A percentile compares a stretch with the other conserved stretches of the same genome.
These are phyloP conservation scores for Cladosporium phlei DNA, from an alignment of 2,329 filamentous ascomycete genomes.

Conservation along the genomic window DNA sequence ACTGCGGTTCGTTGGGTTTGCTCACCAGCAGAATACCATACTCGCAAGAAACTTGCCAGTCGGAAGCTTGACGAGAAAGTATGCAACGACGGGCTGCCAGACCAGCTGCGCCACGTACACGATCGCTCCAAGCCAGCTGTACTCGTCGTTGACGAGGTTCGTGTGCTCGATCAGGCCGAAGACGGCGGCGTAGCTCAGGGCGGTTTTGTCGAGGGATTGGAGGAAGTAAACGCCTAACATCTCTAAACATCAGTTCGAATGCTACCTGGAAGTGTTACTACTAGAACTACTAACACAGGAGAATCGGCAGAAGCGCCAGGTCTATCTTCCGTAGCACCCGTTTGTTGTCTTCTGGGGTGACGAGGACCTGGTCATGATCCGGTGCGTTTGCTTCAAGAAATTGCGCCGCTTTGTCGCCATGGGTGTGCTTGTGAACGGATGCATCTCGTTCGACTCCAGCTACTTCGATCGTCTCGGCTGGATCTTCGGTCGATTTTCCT, in stretches of 20 bases:
- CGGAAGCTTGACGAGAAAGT: constrained; percentile 56
- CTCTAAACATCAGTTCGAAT: background rate
- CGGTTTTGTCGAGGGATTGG: constrained; percentile 60
- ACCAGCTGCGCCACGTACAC: constrained; percentile 54
- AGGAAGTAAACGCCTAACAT: constrained; percentile 52
- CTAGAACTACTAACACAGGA: constrained; percentile 36
- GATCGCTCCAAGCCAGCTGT: constrained; percentile 48
- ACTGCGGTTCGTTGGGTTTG: background rate
- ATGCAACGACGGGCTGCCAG: constrained; percentile 49
- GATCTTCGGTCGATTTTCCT: constrained; percentile 18
- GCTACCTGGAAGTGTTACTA: background rate
- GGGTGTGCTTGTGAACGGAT: background rate
- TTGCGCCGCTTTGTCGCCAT: constrained; percentile 46
- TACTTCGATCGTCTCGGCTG: constrained; percentile 21
- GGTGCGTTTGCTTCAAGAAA: constrained; percentile 25
- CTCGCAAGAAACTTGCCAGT: constrained; percentile 56
- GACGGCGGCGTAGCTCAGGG: constrained; percentile 57
- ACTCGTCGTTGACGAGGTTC: constrained; percentile 52
- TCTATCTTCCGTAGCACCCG: constrained; percentile 50
- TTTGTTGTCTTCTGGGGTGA: constrained; percentile 51
- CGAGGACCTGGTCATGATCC: constrained; percentile 34
- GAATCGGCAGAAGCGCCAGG: constrained; percentile 48
- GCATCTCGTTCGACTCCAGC: constrained; percentile 4
- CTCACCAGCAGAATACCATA: constrained; percentile 47
- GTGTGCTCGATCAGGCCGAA: constrained; percentile 60